phyloP scores from a whole-genome alignment of 2,329 filamentous ascomycete species.

The Cytospora leucostoma region DNA sequence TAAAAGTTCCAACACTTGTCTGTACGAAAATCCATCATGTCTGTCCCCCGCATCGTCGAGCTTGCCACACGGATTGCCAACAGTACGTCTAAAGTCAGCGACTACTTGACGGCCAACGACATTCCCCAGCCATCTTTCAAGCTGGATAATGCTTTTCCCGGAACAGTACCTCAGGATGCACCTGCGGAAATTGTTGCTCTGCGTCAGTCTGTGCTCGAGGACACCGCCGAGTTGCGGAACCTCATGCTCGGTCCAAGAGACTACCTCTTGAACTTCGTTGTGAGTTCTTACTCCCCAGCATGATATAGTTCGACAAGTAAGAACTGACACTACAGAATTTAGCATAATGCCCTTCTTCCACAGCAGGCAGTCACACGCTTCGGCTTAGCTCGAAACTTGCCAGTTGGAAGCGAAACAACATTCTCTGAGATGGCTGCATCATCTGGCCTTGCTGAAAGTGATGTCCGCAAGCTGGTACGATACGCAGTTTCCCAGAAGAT shows the following conservation, averaged over 20 bases:
- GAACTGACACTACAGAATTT: not conserved
- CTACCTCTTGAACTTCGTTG: constrained; percentile 30
- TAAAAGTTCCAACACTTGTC: too few relatives aligned
- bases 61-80: constrained; percentile 1
- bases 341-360: constrained; percentile 32
- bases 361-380: constrained; percentile 33
- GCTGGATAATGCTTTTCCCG: constrained; percentile 26
- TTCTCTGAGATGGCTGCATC: constrained; percentile 31
- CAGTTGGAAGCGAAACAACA: constrained; percentile 29
- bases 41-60: not conserved
- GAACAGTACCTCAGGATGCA: constrained; percentile 19
- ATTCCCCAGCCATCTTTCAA: constrained; percentile 31
- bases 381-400: constrained; percentile 31
- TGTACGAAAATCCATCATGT: not conserved
- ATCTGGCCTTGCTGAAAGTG: constrained; percentile 26
- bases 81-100: not conserved
- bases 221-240: constrained; percentile 30
- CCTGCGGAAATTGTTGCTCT: constrained; percentile 20
- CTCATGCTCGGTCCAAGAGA: constrained; percentile 32
- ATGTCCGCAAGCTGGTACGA: constrained; percentile 27
- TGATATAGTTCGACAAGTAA: too few relatives aligned
- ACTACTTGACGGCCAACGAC: constrained; percentile 14
- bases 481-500: constrained; percentile 28
- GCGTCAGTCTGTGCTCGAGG: constrained; percentile 31
- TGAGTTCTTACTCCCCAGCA: not conserved